Base-by-base conservation (phyloP, 2,329 filamentous ascomycete species). In the Colletotrichum sidae region DNA sequence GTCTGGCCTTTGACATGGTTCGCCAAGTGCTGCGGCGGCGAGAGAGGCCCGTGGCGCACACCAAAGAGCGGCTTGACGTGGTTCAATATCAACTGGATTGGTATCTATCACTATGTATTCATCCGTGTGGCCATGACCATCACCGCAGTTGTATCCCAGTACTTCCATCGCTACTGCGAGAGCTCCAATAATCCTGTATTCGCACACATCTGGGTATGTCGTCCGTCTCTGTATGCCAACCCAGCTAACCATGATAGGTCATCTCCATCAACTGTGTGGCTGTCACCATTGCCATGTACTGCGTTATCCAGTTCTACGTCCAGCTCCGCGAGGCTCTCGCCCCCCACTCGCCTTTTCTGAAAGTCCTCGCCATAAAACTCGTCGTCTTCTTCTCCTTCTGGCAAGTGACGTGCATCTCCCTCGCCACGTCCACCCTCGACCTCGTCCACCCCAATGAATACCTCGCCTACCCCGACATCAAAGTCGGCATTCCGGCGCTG, bases 381-480 rank as follows among this genome's bases (percentile, higher is more conserved):
- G 93, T 96, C 73, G 93, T 97, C 72, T 97, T 97, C 82, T 85
- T 97, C 70, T 94, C 90, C 41, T 96, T 96, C 77, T 97, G 93
- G 93, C 93, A 97, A 78, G 84, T 76, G 3, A 79, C 81, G 5
- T 77, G 81, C 68, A 84, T 86, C 67, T 84, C 82, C 6, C 70
- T 86, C 41, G 83, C 78, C 67, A 85, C 83, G 0, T 87, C 87
- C 0, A 83, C 84, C 5, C 84, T 91, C 5, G 83, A 89, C 13
- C 81, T 96, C 54, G 86, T 86, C 39, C 78, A 89, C 67, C 76
- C 91, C 1, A 90, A 84, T 47, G 76, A 83, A 1, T 83, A 84
- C 39, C 77, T 97, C 11, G 87, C 88, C 38, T 90, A 90, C 46
- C 89, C 90, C 1, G 93, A 97, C 75, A 83, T 96, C 71, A 92